Conservation (phyloP, 129 eudicot genomes). For the Lactuca saligna region DNA sequence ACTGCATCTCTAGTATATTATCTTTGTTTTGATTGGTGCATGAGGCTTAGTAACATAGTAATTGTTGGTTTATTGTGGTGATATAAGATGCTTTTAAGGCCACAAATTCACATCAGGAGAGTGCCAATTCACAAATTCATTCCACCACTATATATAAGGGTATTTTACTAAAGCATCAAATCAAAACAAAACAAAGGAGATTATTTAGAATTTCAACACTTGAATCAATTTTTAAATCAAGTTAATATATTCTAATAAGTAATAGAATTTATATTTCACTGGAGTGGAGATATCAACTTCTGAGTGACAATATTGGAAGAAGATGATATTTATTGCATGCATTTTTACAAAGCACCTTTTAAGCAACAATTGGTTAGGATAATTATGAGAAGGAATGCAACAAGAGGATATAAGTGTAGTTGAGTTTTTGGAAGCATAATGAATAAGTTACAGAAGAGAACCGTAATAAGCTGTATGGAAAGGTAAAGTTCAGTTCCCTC, state of each 20-base stretch:
- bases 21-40: conserved; percentile 3
- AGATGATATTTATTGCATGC: not conserved
- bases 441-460: conserved; percentile 10
- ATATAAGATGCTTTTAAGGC: conserved; percentile 20
- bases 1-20: not conserved
- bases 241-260: not conserved
- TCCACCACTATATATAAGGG: not conserved
- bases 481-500: conserved; percentile 11
- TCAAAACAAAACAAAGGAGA: not conserved
- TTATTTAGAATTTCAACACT: not conserved
- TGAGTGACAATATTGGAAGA: not conserved
- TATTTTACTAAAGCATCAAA: not conserved
- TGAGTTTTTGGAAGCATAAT: conserved; percentile 1
- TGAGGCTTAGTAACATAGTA: not conserved
- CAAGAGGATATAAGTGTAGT: not conserved
- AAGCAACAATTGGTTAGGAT: not conserved
- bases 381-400: conserved; percentile 2
- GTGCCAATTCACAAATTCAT: not conserved
- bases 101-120: conserved; percentile 1
- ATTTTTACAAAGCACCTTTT: conserved; percentile 1
- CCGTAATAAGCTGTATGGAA: not conserved
- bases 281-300: not conserved
- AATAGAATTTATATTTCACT: conserved; percentile 4
- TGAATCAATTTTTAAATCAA: not conserved
- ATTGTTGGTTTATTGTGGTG: conserved; percentile 16